Evolutionary conservation across 129 eudicot genomes (phyloP), one percentile per base, ranked within the genome.

Genomic region (Oenanthe sinensis): DNA sequence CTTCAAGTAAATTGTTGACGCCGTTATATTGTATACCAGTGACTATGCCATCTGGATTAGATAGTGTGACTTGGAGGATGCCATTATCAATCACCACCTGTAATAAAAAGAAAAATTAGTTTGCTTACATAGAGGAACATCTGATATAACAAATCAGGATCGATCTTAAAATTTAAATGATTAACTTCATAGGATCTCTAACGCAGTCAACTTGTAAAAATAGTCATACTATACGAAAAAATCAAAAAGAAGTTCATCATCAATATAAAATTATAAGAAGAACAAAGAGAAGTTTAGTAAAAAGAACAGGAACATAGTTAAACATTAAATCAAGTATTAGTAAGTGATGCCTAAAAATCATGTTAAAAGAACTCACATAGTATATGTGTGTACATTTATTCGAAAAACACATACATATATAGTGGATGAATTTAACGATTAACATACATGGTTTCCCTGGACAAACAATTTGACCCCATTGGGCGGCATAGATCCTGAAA

Each of bases 51-150:
- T 82, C 93, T 0, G 97, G 98, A 5, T 88, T 94, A 16, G 97
- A 94, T 73, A 94, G 71, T 47, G 93, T 91, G 44, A 94, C 82
- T 91, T 90, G 88, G 7, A 94, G 75, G 76, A 91, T 84, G 30
- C 97, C 96, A 71, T 94, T 94, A 77, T 91, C 97, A 77, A 94
- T 85, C 76, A 89, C 82, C 77, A 91, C 97, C 98, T 89, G 33
- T 82, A 70, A 84, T 75, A n/a, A 4, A 67, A 30, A 44, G 8
- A 45, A 44, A 45, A 0, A 4, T 5, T 5, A 4, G 22, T 6
- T 22, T 43, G 4, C 28, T 46, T n/a, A 0, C 3, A 17, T 42
- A 17, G 19, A 74, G 1, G 15, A 40, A 10, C 37, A 43, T 72
- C 17, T 72, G 52, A 43, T 45, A 26, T 24, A 74, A 17, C 58